Evolutionary conservation across 2,329 filamentous ascomycete genomes (phyloP).

Genomic region (Aureobasidium sp.): DNA sequence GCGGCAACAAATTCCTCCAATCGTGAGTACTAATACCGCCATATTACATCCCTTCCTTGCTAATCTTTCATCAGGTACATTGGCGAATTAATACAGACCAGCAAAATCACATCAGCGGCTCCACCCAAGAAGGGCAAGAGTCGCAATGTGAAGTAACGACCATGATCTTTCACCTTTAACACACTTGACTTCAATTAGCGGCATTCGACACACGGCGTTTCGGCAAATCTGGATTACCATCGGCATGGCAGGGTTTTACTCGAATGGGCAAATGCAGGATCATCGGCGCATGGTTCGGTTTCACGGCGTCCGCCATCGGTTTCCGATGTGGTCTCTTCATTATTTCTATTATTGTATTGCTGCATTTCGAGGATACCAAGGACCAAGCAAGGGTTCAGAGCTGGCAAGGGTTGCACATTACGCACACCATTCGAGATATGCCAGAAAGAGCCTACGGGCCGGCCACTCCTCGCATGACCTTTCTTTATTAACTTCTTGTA

Average conservation of each 20-base stretch:
- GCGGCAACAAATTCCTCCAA: conserved; percentile 92
- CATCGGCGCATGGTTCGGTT: conserved; percentile 3
- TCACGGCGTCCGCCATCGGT: neutral
- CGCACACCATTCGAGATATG: neutral
- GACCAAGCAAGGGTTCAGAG: neutral
- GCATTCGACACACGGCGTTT: conserved; percentile 10
- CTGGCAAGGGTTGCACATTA: neutral
- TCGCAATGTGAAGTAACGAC: conserved; percentile 9
- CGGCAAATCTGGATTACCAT: conserved; percentile 4
- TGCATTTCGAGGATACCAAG: neutral
- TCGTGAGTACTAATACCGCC: conserved; percentile 32
- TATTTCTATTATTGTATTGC: neutral
- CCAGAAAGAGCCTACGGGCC: neutral
- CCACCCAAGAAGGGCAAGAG: conserved; percentile 40
- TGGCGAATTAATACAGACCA: conserved; percentile 80
- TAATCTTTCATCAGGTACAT: conserved; percentile 61
- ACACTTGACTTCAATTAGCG: conserved; percentile 11
- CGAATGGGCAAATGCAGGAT: neutral
- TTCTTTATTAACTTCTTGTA: conserved; percentile 7
- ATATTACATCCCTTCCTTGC: neutral
- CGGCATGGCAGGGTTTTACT: neutral
- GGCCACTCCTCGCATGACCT: neutral
- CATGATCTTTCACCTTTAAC: neutral
- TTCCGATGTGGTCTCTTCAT: neutral
- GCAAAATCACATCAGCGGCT: conserved; percentile 48